Conservation (phyloP, 169 alveolate species). For the Cryptosporidium sp. region DNA sequence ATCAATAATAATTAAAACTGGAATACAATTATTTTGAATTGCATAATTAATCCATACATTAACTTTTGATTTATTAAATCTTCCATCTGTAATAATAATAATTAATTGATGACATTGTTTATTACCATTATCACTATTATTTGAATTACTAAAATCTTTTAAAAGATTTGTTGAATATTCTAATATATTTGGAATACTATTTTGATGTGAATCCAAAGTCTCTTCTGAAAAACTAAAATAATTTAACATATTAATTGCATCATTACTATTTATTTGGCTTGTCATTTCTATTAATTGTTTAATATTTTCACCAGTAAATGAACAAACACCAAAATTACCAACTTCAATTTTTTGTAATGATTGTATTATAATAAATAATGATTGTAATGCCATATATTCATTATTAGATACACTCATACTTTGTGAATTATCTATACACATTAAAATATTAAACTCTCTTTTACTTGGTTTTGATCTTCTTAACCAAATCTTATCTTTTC, state of each 20-base stretch:
- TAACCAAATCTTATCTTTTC: slow-evolving; percentile 99
- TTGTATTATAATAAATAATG: slow-evolving; percentile 85
- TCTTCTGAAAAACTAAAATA: slow-evolving; percentile 85
- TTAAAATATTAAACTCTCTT: slow-evolving; percentile 94
- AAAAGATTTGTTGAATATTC: slow-evolving; percentile 87
- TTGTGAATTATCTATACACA: slow-evolving; percentile 96
- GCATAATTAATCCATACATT: slow-evolving; percentile 88
- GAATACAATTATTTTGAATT: slow-evolving; percentile 88
- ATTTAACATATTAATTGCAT: slow-evolving; percentile 76
- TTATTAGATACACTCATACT: slow-evolving; percentile 93
- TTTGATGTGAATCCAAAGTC: slow-evolving; percentile 81
- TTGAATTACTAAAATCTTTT: slow-evolving; percentile 73
- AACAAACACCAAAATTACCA: slow-evolving; percentile 86
- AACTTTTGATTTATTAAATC: slow-evolving; percentile 94
- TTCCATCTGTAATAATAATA: slow-evolving; percentile 96
- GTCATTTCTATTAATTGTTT: slow-evolving; percentile 77
- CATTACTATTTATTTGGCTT: slow-evolving; percentile 57
- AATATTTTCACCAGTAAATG: slow-evolving; percentile 79
- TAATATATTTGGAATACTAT: slow-evolving; percentile 80
- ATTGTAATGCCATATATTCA: slow-evolving; percentile 90
- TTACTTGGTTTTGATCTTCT: slow-evolving; percentile 96
- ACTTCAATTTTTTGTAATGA: slow-evolving; percentile 88
- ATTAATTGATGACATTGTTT: slow-evolving; percentile 85
- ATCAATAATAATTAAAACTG: slow-evolving; percentile 91
- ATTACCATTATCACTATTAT: slow-evolving; percentile 76